These are phyloP conservation scores for Komagataella pseudopastoris DNA, from an alignment of 805 yeast species.

Conservation along the genomic window DNA sequence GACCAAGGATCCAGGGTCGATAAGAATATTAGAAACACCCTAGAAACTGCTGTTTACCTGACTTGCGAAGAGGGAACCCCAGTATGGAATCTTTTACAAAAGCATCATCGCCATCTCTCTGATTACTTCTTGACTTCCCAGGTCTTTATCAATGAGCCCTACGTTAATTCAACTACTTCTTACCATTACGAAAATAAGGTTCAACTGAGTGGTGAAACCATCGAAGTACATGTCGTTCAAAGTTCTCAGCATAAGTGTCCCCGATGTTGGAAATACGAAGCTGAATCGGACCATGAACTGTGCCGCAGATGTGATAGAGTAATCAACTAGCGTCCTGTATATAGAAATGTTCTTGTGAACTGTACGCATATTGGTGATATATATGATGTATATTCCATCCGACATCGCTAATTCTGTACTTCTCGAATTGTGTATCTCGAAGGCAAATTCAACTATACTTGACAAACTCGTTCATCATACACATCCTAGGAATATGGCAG, in stretches of 20 bases:
- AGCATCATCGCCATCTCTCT: constrained; percentile 28
- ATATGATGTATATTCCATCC: neutral
- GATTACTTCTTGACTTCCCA: constrained; percentile 56
- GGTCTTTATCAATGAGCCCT: constrained; percentile 23
- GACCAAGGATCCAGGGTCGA: constrained; percentile 45
- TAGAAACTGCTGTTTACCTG: constrained; percentile 40
- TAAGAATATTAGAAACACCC: constrained; percentile 35
- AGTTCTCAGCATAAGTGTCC: constrained; percentile 55
- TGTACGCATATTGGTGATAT: neutral
- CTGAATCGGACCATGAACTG: constrained; percentile 34
- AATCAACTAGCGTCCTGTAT: constrained; percentile 5
- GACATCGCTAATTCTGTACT: neutral
- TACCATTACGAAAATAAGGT: constrained; percentile 17
- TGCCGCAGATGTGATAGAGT: constrained; percentile 55
- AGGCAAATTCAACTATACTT: neutral
- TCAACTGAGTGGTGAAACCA: constrained; percentile 13
- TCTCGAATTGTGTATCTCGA: neutral
- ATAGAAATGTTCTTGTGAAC: neutral
- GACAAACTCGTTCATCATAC: neutral
- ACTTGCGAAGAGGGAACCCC: constrained; percentile 7
- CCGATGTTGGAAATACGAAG: constrained; percentile 80
- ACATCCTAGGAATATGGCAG: constrained; percentile 45
- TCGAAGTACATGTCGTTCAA: constrained; percentile 23
- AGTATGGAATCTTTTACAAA: constrained; percentile 8
- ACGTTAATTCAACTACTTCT: neutral